phyloP scores from a whole-genome alignment of 1,284 basidiomycete species.

The Apiotrichum mycotoxinovorans region DNA sequence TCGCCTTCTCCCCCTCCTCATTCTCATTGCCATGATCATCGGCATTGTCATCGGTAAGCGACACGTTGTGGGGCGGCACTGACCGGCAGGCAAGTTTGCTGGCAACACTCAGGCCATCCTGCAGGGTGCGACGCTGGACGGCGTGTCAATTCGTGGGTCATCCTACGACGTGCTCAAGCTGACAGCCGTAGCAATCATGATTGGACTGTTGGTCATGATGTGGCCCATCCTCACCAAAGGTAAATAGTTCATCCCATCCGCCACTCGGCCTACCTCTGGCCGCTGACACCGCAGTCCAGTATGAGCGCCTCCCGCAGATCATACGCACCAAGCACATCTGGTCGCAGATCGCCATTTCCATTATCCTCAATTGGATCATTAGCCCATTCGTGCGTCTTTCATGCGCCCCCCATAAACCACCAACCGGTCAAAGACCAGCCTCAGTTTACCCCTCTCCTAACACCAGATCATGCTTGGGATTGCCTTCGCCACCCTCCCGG shows the following conservation, averaged over 20 bases:
- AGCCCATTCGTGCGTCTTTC: conserved; percentile 61
- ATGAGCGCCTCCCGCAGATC: conserved; percentile 64
- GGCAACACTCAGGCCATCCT: conserved; percentile 27
- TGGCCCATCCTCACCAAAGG: conserved; percentile 65
- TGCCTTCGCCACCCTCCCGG: conserved; percentile 81
- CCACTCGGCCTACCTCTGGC: no score
- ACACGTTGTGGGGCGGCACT: conserved; percentile 52
- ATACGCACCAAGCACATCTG: conserved; percentile 61
- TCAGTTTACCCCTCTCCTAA: background rate
- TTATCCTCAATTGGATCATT: conserved; percentile 77
- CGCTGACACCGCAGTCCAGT: conserved; percentile 65
- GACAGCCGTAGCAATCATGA: conserved; percentile 60
- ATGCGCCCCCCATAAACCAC: no score
- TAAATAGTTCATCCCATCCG: conserved; percentile 6
- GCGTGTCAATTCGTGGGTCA: conserved; percentile 48
- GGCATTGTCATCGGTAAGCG: conserved; percentile 70
- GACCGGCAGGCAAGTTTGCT: conserved; percentile 45
- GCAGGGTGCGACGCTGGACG: conserved; percentile 32
- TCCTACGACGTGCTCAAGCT: background rate
- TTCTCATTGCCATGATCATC: conserved; percentile 72
- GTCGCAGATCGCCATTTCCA: conserved; percentile 66
- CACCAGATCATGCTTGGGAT: conserved; percentile 70
- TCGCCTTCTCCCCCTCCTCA: conserved; percentile 65
- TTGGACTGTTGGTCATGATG: conserved; percentile 84
- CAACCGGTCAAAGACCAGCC: background rate